Conservation (phyloP, 176 grass and related monocot genomes). For the Oryza glaberrima region DNA sequence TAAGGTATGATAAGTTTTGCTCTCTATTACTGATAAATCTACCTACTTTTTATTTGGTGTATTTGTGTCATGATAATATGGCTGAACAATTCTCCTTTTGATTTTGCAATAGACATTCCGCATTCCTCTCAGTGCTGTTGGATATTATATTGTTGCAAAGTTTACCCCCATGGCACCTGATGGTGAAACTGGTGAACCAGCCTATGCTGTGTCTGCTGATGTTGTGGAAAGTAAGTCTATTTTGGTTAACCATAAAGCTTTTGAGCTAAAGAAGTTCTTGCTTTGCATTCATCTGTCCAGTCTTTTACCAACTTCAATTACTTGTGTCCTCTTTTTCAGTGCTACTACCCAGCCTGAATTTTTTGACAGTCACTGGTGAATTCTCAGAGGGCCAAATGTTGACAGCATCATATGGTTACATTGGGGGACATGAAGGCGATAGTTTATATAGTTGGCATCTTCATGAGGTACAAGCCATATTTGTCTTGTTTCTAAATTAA, state of each 20-base stretch:
- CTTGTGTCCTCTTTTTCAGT: constrained; percentile 59
- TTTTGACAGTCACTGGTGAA: constrained; percentile 94
- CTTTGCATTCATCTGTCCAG: background rate
- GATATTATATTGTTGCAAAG: constrained; percentile 85
- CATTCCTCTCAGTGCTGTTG: constrained; percentile 81
- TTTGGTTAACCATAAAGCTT: background rate
- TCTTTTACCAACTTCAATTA: constrained; percentile 7
- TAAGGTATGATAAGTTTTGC: constrained; percentile 59
- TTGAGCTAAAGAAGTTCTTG: background rate
- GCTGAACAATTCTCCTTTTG: constrained; percentile 32
- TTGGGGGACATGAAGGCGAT: constrained; percentile 92
- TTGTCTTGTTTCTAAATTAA: constrained; percentile 17
- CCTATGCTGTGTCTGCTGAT: constrained; percentile 69
- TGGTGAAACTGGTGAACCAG: constrained; percentile 93
- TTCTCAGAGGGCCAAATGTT: constrained; percentile 86
- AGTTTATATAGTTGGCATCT: constrained; percentile 90
- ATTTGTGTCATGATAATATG: background rate
- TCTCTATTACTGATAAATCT: constrained; percentile 28
- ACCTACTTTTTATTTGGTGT: constrained; percentile 24
- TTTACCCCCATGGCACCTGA: constrained; percentile 82
- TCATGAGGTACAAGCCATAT: constrained; percentile 65
- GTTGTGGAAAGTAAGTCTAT: constrained; percentile 87
- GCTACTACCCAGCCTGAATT: constrained; percentile 83
- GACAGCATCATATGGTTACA: constrained; percentile 96
- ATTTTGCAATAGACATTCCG: constrained; percentile 69